Conservation (phyloP, 2,329 filamentous ascomycete species). For the Berkeleyomyces basicola region DNA sequence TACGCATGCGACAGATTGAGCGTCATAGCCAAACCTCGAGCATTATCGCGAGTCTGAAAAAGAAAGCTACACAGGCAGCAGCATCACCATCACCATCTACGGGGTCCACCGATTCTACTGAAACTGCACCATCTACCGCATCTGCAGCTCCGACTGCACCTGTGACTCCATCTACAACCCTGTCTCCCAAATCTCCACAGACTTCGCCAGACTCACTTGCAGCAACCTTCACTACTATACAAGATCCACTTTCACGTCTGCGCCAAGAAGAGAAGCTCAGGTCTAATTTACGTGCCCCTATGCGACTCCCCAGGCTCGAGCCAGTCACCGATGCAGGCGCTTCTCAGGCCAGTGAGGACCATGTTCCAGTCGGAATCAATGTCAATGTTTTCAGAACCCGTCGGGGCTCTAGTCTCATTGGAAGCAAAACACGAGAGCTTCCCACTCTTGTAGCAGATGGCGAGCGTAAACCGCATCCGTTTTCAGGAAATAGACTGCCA, state of each 20-base stretch:
- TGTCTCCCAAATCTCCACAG: neutral
- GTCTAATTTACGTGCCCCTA: slow-evolving; percentile 1
- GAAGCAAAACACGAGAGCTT: neutral
- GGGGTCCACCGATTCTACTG: neutral
- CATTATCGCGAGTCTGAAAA: slow-evolving; percentile 23
- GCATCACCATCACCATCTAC: neutral
- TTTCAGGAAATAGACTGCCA: slow-evolving; percentile 11
- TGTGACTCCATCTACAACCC: neutral
- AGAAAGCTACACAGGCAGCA: slow-evolving; percentile 13
- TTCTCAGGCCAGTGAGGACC: neutral
- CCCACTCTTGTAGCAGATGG: neutral
- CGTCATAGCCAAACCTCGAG: slow-evolving; percentile 32
- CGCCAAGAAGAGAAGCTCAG: slow-evolving; percentile 9
- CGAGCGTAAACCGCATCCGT: slow-evolving; percentile 10
- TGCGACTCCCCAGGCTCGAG: slow-evolving; percentile 11
- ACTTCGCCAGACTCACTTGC: neutral
- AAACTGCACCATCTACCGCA: neutral
- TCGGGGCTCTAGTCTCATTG: slow-evolving; percentile 5
- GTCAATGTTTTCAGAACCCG: slow-evolving; percentile 12
- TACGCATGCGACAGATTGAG: slow-evolving; percentile 38
- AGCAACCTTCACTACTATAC: neutral
- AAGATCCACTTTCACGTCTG: slow-evolving; percentile 7
- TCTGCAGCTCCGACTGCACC: neutral
- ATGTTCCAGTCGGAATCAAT: neutral
- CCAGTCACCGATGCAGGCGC: slow-evolving; percentile 4